Percentiles rank a stretch among this genome's conserved stretches.
Evolutionary conservation across 257 asterid genomes (phyloP).

Genomic region (Solanum rostratum): DNA sequence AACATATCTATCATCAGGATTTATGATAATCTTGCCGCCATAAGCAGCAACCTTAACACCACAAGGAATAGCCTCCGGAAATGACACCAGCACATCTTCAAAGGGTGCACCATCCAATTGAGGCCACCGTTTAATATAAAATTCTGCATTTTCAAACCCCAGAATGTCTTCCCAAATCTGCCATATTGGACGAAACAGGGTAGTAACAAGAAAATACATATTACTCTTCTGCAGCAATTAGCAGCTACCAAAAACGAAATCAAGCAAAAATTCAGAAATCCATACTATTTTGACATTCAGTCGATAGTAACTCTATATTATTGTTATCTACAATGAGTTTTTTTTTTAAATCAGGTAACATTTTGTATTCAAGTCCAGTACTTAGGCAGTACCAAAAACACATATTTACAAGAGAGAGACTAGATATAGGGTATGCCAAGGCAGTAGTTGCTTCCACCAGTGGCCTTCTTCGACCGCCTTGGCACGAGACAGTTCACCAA

Average conservation of each 20-base stretch:
- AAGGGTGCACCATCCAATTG: constrained; percentile 65
- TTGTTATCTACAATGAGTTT: not conserved
- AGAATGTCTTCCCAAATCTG: constrained; percentile 99
- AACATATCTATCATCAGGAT: constrained; percentile 79
- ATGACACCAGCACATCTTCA: constrained; percentile 65
- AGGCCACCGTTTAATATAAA: constrained; percentile 90
- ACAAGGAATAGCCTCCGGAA: constrained; percentile 93
- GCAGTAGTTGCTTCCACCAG: too few relatives aligned
- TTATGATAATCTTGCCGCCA: constrained; percentile 73
- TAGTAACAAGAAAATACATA: not conserved
- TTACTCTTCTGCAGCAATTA: not conserved
- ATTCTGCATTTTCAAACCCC: constrained; percentile 97
- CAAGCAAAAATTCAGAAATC: not conserved
- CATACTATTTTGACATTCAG: not conserved
- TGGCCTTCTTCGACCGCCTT: too few relatives aligned
- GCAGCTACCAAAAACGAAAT: not conserved
- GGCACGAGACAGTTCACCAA: too few relatives aligned
- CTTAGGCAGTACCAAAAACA: too few relatives aligned
- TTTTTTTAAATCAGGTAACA: too few relatives aligned
- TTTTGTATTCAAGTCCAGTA: too few relatives aligned
- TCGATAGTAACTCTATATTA: not conserved
- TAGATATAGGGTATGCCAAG: too few relatives aligned
- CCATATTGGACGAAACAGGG: constrained; percentile 5
- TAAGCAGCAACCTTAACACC: constrained; percentile 84
- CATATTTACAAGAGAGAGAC: too few relatives aligned